Conservation (phyloP, 2,329 filamentous ascomycete species). For the Leptographium wingfieldii region DNA sequence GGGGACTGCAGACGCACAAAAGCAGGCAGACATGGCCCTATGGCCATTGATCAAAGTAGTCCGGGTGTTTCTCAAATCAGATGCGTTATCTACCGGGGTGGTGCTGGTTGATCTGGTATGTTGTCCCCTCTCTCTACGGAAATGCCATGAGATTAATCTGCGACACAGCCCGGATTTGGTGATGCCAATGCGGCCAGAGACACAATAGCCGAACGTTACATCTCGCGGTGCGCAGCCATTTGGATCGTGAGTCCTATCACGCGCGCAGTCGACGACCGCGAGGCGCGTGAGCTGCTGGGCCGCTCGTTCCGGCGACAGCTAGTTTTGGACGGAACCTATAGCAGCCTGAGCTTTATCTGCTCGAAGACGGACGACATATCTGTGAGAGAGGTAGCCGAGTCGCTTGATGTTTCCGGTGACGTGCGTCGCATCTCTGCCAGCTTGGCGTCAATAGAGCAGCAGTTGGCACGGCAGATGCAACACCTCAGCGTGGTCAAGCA, state of each 20-base stretch:
- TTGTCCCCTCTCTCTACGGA: neutral
- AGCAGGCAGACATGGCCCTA: slow-evolving; percentile 17
- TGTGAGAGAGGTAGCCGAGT: slow-evolving; percentile 14
- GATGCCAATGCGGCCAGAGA: slow-evolving; percentile 48
- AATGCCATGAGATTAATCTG: slow-evolving; percentile 3
- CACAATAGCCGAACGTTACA: slow-evolving; percentile 43
- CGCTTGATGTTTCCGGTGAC: neutral
- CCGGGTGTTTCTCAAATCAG: slow-evolving; percentile 21
- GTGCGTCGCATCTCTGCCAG: neutral
- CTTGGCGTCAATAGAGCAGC: neutral
- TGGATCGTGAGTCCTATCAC: slow-evolving; percentile 53
- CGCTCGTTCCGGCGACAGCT: slow-evolving; percentile 45
- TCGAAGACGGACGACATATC: slow-evolving; percentile 49
- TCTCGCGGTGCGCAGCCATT: slow-evolving; percentile 45
- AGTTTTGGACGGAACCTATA: slow-evolving; percentile 43
- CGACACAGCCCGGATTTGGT: slow-evolving; percentile 35
- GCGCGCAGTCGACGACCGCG: slow-evolving; percentile 46
- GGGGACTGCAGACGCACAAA: slow-evolving; percentile 15
- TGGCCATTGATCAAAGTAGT: slow-evolving; percentile 44
- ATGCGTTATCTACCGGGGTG: slow-evolving; percentile 21
- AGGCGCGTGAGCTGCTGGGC: slow-evolving; percentile 42
- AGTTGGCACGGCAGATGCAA: neutral
- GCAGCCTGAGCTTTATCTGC: slow-evolving; percentile 46
- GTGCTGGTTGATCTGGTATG: slow-evolving; percentile 31
- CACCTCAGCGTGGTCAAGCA: neutral